A percentile compares a stretch with the other conserved stretches of the same genome.
phyloP scores from a whole-genome alignment of 345 rosid genomes.

The Brassica nigra region DNA sequence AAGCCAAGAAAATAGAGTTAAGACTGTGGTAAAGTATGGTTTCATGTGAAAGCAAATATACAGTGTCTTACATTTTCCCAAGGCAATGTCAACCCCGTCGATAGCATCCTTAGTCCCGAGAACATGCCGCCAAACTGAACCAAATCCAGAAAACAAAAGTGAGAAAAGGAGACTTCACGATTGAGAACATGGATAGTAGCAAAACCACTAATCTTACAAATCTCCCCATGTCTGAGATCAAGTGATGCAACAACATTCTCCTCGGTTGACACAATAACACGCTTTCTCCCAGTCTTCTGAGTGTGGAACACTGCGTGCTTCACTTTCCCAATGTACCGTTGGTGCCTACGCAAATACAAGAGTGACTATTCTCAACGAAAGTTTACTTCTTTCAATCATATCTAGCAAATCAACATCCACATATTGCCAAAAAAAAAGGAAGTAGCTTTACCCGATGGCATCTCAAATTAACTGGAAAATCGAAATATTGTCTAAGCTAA shows the following conservation, averaged over 20 bases:
- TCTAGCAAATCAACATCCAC: not conserved
- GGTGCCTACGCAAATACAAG: conserved; percentile 64
- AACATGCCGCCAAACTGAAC: conserved; percentile 94
- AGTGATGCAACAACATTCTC: conserved; percentile 93
- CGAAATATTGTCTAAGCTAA: not conserved
- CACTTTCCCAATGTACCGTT: conserved; percentile 87
- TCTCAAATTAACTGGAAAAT: conserved; percentile 13
- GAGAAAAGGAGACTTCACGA: not conserved
- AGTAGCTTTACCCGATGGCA: conserved; percentile 24
- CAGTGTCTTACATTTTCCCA: conserved; percentile 74
- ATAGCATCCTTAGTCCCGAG: conserved; percentile 70
- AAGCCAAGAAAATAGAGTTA: conserved; percentile 22
- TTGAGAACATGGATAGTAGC: not conserved
- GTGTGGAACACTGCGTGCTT: conserved; percentile 94
- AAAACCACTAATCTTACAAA: conserved; percentile 53
- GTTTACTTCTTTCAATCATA: not conserved
- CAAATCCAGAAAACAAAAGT: not conserved
- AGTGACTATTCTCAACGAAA: not conserved
- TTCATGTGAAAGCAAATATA: conserved; percentile 12
- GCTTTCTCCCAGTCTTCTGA: conserved; percentile 93
- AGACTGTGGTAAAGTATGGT: conserved; percentile 4
- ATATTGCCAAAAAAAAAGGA: not conserved
- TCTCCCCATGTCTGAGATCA: conserved; percentile 93
- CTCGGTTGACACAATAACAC: conserved; percentile 88
- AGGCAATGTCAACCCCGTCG: conserved; percentile 74